Evolutionary conservation across 1,284 basidiomycete species (phyloP).

Genomic region (Wallemia ichthyophaga): DNA sequence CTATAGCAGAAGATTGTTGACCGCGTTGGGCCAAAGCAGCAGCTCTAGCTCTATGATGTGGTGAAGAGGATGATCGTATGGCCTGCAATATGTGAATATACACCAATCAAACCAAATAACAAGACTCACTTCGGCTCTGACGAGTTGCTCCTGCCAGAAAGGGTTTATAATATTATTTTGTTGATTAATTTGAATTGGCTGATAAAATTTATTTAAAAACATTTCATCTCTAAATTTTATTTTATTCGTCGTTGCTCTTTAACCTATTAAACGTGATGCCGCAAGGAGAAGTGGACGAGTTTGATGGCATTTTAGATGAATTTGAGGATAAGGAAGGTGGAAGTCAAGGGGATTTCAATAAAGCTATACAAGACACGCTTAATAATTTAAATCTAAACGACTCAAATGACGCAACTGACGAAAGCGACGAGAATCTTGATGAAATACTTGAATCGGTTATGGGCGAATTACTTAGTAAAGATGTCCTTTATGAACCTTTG

Average conservation of each 20-base stretch:
- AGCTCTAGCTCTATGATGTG: slow-evolving; percentile 25
- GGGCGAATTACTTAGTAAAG: slow-evolving; percentile 75
- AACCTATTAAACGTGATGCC: no score
- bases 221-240: not conserved
- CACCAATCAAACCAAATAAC: not conserved
- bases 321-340: not conserved
- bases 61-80: slow-evolving; percentile 21
- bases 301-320: not conserved
- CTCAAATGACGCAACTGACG: slow-evolving; percentile 11
- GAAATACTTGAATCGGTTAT: slow-evolving; percentile 69
- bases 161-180: not conserved
- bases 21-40: slow-evolving; percentile 24
- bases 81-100: slow-evolving; percentile 14
- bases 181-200: not conserved
- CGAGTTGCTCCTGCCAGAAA: slow-evolving; percentile 18
- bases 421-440: slow-evolving; percentile 34
- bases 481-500: slow-evolving; percentile 70
- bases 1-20: slow-evolving; percentile 19
- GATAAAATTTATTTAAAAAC: not conserved
- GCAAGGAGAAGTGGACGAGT: not conserved
- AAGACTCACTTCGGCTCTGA: slow-evolving; percentile 4
- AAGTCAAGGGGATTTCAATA: not conserved
- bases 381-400: slow-evolving; percentile 2
- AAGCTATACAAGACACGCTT: not conserved
- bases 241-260: not conserved